Conservation (phyloP, 148 eudicot genomes). For the Fagopyrum tataricum region DNA sequence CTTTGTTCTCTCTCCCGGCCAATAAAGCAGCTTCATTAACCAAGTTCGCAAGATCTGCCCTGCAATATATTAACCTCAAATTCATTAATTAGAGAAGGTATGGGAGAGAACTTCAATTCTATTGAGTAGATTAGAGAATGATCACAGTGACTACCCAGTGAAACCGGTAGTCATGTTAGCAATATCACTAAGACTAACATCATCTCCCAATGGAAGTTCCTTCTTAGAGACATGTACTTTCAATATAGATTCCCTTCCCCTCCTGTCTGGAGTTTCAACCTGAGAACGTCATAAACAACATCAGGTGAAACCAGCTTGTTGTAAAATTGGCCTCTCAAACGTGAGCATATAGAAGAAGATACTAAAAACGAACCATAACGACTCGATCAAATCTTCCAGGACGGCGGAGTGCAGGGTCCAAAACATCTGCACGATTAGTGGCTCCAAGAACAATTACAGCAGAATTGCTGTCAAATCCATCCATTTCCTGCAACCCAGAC, state of each 20-base stretch:
- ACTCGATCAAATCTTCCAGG: slow-evolving; percentile 97
- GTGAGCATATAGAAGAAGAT: not conserved
- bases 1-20: slow-evolving; percentile 83
- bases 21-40: slow-evolving; percentile 97
- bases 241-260: slow-evolving; percentile 86
- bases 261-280: slow-evolving; percentile 95
- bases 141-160: slow-evolving; percentile 56
- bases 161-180: slow-evolving; percentile 96
- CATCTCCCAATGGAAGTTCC: slow-evolving; percentile 82
- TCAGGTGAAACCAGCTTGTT: slow-evolving; percentile 1
- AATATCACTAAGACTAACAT: slow-evolving; percentile 65
- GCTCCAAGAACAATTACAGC: slow-evolving; percentile 98
- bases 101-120: slow-evolving; percentile 6
- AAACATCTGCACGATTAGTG: slow-evolving; percentile 87
- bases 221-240: slow-evolving; percentile 78
- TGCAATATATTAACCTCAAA: slow-evolving; percentile 25
- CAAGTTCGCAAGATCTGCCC: slow-evolving; percentile 99
- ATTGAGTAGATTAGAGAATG: not conserved
- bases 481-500: slow-evolving; percentile 80
- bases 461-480: slow-evolving; percentile 96
- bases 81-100: slow-evolving; percentile 16
- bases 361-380: slow-evolving; percentile 47
- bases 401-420: slow-evolving; percentile 94
- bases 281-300: slow-evolving; percentile 23
- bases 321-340: not conserved